These are phyloP conservation scores for Cucumis variabilis DNA, from an alignment of 331 rosid genomes.

Conservation along the genomic window DNA sequence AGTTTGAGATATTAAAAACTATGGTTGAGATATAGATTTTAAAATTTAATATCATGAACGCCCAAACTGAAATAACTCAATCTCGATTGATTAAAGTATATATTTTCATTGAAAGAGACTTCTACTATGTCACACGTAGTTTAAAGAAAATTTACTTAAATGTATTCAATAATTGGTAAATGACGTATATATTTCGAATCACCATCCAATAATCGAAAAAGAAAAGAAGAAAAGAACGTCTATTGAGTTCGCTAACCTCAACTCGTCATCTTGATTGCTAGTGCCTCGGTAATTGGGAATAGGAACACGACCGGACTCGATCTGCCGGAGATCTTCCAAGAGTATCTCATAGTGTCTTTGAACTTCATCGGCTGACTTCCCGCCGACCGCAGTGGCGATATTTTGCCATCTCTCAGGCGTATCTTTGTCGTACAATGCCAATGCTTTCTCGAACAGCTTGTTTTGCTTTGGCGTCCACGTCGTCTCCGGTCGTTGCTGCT, in stretches of 20 bases:
- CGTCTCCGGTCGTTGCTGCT: background rate
- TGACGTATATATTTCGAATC: background rate
- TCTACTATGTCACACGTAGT: too few species aligned
- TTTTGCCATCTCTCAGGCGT: conserved; percentile 37
- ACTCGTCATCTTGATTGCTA: conserved; percentile 11
- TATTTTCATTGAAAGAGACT: too few species aligned
- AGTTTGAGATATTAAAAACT: background rate
- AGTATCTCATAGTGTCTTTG: conserved; percentile 31
- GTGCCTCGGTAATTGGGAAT: conserved; percentile 22
- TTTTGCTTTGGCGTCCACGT: conserved; percentile 32
- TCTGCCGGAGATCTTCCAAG: conserved; percentile 33
- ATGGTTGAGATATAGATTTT: background rate
- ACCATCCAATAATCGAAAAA: background rate
- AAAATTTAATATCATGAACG: too few species aligned
- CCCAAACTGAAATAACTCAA: too few species aligned
- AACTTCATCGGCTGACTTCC: conserved; percentile 30
- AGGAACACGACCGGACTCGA: conserved; percentile 33
- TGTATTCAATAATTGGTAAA: background rate
- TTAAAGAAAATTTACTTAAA: too few species aligned
- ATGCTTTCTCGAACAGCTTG: conserved; percentile 34
- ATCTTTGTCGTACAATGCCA: conserved; percentile 35
- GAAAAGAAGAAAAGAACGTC: background rate
- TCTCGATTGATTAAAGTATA: too few species aligned
- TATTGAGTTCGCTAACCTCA: background rate
- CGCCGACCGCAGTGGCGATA: conserved; percentile 26